These are phyloP conservation scores for Fusarium anguioides DNA, from an alignment of 2,329 filamentous ascomycete genomes.

Conservation along the genomic window DNA sequence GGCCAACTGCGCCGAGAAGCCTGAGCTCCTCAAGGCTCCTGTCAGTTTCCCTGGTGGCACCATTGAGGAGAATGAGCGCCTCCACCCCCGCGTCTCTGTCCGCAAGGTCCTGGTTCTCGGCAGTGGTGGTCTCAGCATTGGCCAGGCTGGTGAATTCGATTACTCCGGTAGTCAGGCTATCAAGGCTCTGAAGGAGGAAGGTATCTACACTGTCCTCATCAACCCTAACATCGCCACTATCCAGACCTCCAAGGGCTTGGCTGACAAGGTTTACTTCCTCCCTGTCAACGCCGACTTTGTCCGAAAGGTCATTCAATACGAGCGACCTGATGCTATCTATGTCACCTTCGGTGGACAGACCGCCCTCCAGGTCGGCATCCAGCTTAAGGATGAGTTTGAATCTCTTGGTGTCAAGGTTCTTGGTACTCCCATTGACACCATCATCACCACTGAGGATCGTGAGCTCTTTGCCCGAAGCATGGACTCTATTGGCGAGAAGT, in stretches of 20 bases:
- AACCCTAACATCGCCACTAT: constrained; percentile 99
- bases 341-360: constrained; percentile 98
- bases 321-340: constrained; percentile 96
- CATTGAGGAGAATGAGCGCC: constrained; percentile 78
- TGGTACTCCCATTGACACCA: constrained; percentile 96
- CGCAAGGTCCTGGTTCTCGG: constrained; percentile 97
- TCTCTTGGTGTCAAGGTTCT: constrained; percentile 91
- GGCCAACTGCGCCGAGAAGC: constrained; percentile 74
- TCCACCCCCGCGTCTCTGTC: constrained; percentile 82
- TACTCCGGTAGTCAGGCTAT: constrained; percentile 99
- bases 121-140: constrained; percentile 94
- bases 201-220: constrained; percentile 97
- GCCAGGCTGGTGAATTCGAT: constrained; percentile 98
- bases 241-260: constrained; percentile 96
- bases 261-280: constrained; percentile 98
- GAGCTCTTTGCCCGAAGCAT: constrained; percentile 98
- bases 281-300: constrained; percentile 98
- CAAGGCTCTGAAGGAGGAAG: constrained; percentile 97
- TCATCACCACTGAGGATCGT: constrained; percentile 98
- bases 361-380: constrained; percentile 94
- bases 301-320: constrained; percentile 94
- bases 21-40: constrained; percentile 74
- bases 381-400: constrained; percentile 97
- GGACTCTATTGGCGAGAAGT: constrained; percentile 98
- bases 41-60: constrained; percentile 91